Percentiles rank a stretch among this genome's conserved stretches.
These are phyloP conservation scores for Vigna trinervia DNA, from an alignment of 306 rosid species.

Conservation along the genomic window DNA sequence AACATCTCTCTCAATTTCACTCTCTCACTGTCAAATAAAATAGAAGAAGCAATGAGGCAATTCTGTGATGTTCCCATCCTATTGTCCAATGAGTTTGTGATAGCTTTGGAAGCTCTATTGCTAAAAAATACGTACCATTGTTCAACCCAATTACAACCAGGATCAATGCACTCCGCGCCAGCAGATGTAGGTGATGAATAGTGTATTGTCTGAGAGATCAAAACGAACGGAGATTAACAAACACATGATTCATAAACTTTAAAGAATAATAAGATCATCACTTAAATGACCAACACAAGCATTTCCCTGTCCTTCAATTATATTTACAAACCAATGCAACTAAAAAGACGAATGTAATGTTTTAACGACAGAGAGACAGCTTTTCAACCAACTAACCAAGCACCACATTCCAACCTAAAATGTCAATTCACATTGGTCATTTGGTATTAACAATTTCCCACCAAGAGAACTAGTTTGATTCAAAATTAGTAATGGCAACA, in stretches of 20 bases:
- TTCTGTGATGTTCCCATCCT: conserved; percentile 2
- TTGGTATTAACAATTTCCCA: conserved; percentile 9
- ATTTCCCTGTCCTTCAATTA: conserved; percentile 19
- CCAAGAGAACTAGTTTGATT: conserved; percentile 22
- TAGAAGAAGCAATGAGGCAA: conserved; percentile 11
- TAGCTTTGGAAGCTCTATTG: background rate
- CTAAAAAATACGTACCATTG: conserved; percentile 70
- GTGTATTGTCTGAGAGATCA: conserved; percentile 73
- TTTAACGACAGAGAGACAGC: background rate
- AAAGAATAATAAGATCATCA: conserved; percentile 34
- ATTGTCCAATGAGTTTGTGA: background rate
- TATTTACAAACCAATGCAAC: conserved; percentile 28
- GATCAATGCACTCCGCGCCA: conserved; percentile 96
- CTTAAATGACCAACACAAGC: conserved; percentile 5
- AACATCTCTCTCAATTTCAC: conserved; percentile 4
- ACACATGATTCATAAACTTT: conserved; percentile 12
- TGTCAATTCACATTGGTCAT: background rate
- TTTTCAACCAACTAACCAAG: conserved; percentile 24
- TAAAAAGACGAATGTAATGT: background rate
- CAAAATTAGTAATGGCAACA: conserved; percentile 25
- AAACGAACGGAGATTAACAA: conserved; percentile 33
- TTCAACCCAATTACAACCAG: conserved; percentile 92
- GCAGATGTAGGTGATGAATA: conserved; percentile 91
- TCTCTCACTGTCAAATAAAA: background rate
- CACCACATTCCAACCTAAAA: background rate